A percentile compares a stretch with the other conserved stretches of the same genome.
Conservation (phyloP, 495 filamentous ascomycete genomes). For the Pseudoneurospora amorphoporcata region DNA sequence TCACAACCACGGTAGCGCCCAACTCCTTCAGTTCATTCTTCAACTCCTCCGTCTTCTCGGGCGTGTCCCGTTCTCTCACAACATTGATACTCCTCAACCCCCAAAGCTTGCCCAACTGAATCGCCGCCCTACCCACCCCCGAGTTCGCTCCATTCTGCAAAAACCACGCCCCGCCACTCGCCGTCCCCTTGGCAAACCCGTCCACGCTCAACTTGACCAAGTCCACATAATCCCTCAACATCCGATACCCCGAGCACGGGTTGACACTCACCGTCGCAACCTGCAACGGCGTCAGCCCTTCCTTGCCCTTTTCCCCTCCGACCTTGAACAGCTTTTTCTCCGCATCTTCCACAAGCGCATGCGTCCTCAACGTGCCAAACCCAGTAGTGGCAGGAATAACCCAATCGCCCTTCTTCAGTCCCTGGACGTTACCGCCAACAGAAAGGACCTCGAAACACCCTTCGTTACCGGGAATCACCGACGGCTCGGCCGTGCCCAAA, state of each 20-base stretch:
- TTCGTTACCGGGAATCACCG: conserved; percentile 65
- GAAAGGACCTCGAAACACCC: conserved; percentile 77
- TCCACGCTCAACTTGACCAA: conserved; percentile 25
- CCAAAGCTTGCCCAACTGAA: conserved; percentile 76
- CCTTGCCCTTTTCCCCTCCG: conserved; percentile 33
- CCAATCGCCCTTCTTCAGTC: conserved; percentile 64
- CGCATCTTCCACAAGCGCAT: conserved; percentile 55
- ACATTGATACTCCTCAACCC: conserved; percentile 82
- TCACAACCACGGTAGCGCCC: conserved; percentile 74
- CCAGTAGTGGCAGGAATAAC: conserved; percentile 72
- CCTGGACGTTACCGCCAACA: conserved; percentile 47
- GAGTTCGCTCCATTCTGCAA: conserved; percentile 94
- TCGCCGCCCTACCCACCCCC: conserved; percentile 79
- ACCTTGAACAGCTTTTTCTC: conserved; percentile 55
- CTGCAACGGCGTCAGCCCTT: conserved; percentile 59
- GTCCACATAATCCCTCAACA: conserved; percentile 74
- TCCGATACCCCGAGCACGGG: conserved; percentile 83
- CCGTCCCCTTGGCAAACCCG: conserved; percentile 16
- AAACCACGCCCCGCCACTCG: conserved; percentile 69
- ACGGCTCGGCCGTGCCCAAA: conserved; percentile 63
- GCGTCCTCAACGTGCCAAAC: conserved; percentile 89
- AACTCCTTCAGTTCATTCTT: conserved; percentile 60
- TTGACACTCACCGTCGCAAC: conserved; percentile 83
- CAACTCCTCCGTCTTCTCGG: conserved; percentile 52
- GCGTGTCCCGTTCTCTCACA: conserved; percentile 54